Evolutionary conservation across 768 basidiomycete species (phyloP), one percentile per base, ranked within the genome.

Genomic region (Amanita thiersii): DNA sequence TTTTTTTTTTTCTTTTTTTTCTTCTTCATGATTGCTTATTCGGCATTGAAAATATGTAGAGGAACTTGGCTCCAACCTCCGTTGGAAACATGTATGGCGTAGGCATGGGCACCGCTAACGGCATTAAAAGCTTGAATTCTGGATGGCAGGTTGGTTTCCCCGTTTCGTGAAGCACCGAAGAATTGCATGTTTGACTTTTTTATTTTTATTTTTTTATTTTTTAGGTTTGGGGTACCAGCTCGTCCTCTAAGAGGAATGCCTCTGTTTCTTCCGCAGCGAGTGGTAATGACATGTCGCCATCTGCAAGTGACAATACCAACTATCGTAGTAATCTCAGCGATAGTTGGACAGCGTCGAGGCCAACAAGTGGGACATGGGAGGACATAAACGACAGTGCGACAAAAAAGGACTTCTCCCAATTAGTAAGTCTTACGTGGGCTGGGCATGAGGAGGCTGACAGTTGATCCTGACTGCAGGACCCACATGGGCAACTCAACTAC

Each of bases 201-300:
- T 30, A 10, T 40, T 33, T 49, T 34, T 41, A 40, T 48, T 17
- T 46, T 43, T 53, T 48, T n/a, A 7, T 52, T 44, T 45, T 49
- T 48, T 52, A 82, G 81, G 77, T 81, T 40, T 83, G 81, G 81
- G 67, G 66, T 37, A 62, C 72, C 49, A 53, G 65, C 29, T 54
- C 69, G 20, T 66, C 64, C 20, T 70, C 77, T 3, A 70, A 66
- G 51, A 68, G 77, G 48, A 81, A 80, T 50, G 63, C 77, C 15
- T 82, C 81, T 4, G 68, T 70, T 26, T 81, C 81, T 26, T 81
- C 80, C 3, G 70, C 65, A 14, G 56, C 75, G 12, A 76, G 77
- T 50, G 59, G 63, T 14, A 68, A 64, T 10, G 79, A 81, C 19
- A 50, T 71, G 14, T 60, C 70, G 7, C 33, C 42, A 12, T 57